Evolutionary conservation across 306 rosid genomes (phyloP).

Genomic region (Albizia julibrissin): DNA sequence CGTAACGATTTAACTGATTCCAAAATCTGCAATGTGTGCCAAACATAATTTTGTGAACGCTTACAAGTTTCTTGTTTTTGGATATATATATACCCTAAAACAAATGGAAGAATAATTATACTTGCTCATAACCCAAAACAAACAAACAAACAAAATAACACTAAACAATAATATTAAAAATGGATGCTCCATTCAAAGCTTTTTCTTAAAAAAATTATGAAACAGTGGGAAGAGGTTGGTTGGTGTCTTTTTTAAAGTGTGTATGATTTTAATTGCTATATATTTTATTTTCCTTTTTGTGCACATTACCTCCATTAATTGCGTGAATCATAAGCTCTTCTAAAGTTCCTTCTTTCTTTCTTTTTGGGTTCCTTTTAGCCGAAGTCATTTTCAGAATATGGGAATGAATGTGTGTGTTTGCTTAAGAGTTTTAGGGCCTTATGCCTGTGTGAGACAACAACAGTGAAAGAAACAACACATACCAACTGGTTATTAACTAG

Average conservation of each 20-base stretch:
- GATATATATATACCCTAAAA: neutral
- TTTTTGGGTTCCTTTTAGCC: neutral
- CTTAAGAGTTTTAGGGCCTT: conserved; percentile 7
- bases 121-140: neutral
- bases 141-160: neutral
- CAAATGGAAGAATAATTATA: neutral
- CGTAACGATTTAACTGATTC: neutral
- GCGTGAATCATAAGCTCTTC: conserved; percentile 22
- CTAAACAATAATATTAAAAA: neutral
- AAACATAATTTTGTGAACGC: neutral
- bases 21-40: neutral
- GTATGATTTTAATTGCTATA: neutral
- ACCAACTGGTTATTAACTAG: neutral
- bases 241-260: neutral
- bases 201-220: neutral
- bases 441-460: conserved; percentile 8
- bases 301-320: conserved; percentile 11
- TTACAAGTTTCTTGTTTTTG: neutral
- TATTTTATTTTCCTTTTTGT: conserved; percentile 17
- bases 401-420: neutral
- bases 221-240: conserved; percentile 3
- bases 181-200: neutral
- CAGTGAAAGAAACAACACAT: conserved; percentile 27
- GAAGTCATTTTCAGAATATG: conserved; percentile 22
- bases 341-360: conserved; percentile 3